Percentiles rank a stretch among this genome's conserved stretches.
These are phyloP conservation scores for Dacryopinax spathularia DNA, from an alignment of 768 basidiomycete genomes.

Conservation along the genomic window DNA sequence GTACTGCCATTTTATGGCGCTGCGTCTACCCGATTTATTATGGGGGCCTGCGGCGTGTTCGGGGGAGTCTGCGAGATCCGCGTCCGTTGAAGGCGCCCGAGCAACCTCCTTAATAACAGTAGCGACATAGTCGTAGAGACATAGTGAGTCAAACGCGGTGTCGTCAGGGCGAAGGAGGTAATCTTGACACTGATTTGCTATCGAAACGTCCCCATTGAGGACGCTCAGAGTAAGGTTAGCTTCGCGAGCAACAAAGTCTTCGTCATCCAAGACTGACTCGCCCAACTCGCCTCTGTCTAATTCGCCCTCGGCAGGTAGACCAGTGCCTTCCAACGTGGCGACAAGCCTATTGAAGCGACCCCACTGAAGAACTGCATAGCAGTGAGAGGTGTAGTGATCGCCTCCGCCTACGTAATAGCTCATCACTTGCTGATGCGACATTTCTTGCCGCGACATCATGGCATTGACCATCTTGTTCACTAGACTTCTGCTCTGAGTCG, in stretches of 20 bases:
- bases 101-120: slow-evolving; percentile 12
- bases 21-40: no score
- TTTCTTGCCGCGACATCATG: slow-evolving; percentile 13
- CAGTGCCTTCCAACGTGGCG: not conserved
- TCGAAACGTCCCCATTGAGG: not conserved
- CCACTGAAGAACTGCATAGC: slow-evolving; percentile 9
- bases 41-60: no score
- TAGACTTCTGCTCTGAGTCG: not conserved
- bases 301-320: no score
- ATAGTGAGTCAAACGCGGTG: slow-evolving; percentile 10
- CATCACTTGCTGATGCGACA: slow-evolving; percentile 22
- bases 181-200: slow-evolving; percentile 17
- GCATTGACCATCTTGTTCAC: not conserved
- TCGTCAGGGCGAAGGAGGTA: slow-evolving; percentile 17
- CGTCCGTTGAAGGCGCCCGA: not conserved
- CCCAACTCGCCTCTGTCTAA: no score
- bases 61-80: no score
- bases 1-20: no score
- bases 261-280: not conserved
- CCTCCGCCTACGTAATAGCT: slow-evolving; percentile 19
- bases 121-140: slow-evolving; percentile 23
- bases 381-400: slow-evolving; percentile 15
- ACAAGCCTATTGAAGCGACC: not conserved
- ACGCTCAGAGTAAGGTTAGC: not conserved
- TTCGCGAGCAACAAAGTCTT: not conserved